A percentile compares a stretch with the other conserved stretches of the same genome.
phyloP scores from a whole-genome alignment of 78 protist genomes.

The Anaeramoeba flamelloides region DNA sequence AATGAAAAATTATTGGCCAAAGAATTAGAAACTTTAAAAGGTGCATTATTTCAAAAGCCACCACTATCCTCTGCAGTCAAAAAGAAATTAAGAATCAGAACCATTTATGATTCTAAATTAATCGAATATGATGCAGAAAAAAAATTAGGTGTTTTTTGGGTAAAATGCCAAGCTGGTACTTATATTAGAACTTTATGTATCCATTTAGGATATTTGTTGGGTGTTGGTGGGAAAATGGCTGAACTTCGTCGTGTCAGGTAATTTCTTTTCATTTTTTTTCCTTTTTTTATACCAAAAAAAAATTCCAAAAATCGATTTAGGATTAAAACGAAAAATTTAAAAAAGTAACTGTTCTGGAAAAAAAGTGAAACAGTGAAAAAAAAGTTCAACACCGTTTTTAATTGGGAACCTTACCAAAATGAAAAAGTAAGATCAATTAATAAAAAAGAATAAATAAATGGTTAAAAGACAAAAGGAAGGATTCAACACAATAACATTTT shows the following conservation, averaged over 20 bases:
- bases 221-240: conserved; percentile 91
- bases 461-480: too few relatives aligned
- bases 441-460: too few relatives aligned
- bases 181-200: conserved; percentile 98
- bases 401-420: too few relatives aligned
- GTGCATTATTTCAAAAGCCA: conserved; percentile 99
- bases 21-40: conserved; percentile 72
- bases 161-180: conserved; percentile 98
- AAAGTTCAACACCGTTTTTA: too few relatives aligned
- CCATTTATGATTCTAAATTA: conserved; percentile 75
- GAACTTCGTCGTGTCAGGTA: too few relatives aligned
- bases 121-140: conserved; percentile 81
- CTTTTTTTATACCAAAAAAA: too few relatives aligned
- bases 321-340: too few relatives aligned
- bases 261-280: not conserved
- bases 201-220: conserved; percentile 93
- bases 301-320: too few relatives aligned
- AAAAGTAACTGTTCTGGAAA: too few relatives aligned
- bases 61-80: conserved; percentile 94
- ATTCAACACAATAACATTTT: too few relatives aligned
- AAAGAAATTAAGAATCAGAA: conserved; percentile 86
- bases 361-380: too few relatives aligned
- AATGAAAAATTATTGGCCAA: conserved; percentile 20
- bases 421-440: too few relatives aligned
- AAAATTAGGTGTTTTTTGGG: conserved; percentile 16